Evolutionary conservation across 768 basidiomycete genomes (phyloP).

Genomic region (Calocera cornea): DNA sequence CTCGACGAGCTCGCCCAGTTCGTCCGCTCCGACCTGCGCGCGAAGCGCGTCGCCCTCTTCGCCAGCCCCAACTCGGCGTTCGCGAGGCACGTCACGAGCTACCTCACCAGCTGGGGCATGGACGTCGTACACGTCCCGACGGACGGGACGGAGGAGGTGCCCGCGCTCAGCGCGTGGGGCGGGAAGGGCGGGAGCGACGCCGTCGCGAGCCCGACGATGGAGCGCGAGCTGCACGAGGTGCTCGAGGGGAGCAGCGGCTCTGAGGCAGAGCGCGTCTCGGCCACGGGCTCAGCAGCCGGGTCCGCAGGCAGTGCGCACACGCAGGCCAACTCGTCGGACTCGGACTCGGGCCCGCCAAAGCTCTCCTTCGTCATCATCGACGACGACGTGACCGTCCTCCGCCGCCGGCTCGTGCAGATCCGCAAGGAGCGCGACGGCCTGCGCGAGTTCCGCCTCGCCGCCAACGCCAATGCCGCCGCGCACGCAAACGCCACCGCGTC

Average conservation of each 20-base stretch:
- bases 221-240: neutral
- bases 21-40: conserved; percentile 57
- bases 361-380: conserved; percentile 79
- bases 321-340: neutral
- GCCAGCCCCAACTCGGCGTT: conserved; percentile 79
- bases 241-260: conserved; percentile 7
- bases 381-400: conserved; percentile 72
- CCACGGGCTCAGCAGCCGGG: no score
- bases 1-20: conserved; percentile 66
- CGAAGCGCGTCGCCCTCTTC: conserved; percentile 71
- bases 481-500: conserved; percentile 20
- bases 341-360: conserved; percentile 17
- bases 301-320: no score
- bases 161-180: neutral
- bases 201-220: neutral
- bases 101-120: conserved; percentile 90
- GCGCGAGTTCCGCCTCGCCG: conserved; percentile 22
- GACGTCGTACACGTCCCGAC: conserved; percentile 61
- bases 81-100: conserved; percentile 83
- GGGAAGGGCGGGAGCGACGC: neutral
- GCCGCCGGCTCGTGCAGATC: conserved; percentile 55
- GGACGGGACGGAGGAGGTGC: conserved; percentile 18
- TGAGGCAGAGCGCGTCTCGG: neutral
- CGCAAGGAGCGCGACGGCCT: conserved; percentile 36
- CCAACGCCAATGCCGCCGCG: conserved; percentile 24